phyloP scores from a whole-genome alignment of 805 yeast genomes.

The Scheffersomyces stipitis region DNA sequence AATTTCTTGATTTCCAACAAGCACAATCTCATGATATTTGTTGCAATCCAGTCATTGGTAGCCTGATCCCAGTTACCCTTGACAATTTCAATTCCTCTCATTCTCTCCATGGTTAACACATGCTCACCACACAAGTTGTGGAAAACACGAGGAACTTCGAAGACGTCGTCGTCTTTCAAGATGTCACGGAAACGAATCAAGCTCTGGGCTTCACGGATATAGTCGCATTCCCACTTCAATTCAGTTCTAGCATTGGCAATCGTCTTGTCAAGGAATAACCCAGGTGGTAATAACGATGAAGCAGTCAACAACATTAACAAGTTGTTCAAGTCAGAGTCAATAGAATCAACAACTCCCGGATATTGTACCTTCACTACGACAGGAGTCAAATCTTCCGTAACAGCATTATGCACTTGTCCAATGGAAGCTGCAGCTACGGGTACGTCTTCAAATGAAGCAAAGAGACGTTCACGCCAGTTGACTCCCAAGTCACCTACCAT shows the following conservation, averaged over 20 bases:
- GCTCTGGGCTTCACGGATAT: slow-evolving; percentile 81
- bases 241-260: slow-evolving; percentile 92
- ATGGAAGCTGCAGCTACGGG: slow-evolving; percentile 98
- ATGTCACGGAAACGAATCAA: slow-evolving; percentile 66
- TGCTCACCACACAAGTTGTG: slow-evolving; percentile 76
- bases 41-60: slow-evolving; percentile 76
- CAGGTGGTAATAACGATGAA: slow-evolving; percentile 83
- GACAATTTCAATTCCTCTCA: slow-evolving; percentile 81
- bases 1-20: slow-evolving; percentile 80
- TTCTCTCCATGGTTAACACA: slow-evolving; percentile 84
- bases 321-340: slow-evolving; percentile 91
- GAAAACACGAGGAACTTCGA: slow-evolving; percentile 79
- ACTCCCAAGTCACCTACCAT: slow-evolving; percentile 72
- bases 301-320: slow-evolving; percentile 81
- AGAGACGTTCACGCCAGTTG: slow-evolving; percentile 69
- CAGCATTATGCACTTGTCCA: slow-evolving; percentile 93
- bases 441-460: slow-evolving; percentile 73
- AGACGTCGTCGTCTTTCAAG: slow-evolving; percentile 51
- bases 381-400: slow-evolving; percentile 58
- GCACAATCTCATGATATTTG: slow-evolving; percentile 83
- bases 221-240: slow-evolving; percentile 97
- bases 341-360: slow-evolving; percentile 93
- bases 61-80: slow-evolving; percentile 75
- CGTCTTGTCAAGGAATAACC: slow-evolving; percentile 86
- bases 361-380: slow-evolving; percentile 96